Percentiles rank a stretch among this genome's conserved stretches.
These are phyloP conservation scores for Malus hybrid DNA, from an alignment of 331 rosid species.

Conservation along the genomic window DNA sequence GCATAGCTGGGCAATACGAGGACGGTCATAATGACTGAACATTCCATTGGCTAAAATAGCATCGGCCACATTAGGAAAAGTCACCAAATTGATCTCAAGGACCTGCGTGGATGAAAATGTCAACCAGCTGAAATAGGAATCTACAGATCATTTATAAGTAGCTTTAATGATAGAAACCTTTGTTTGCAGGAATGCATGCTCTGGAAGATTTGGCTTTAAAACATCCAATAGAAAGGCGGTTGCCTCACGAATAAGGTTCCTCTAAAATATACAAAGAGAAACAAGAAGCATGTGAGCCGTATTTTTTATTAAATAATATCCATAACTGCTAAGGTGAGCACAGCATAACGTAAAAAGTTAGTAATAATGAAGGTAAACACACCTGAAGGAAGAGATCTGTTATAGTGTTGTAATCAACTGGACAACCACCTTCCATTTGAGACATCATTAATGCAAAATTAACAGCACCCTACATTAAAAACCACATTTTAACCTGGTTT, in stretches of 20 bases:
- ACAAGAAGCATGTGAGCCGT: not conserved
- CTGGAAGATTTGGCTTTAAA: conserved; percentile 94
- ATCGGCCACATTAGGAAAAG: conserved; percentile 97
- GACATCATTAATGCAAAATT: conserved; percentile 99
- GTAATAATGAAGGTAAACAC: not conserved
- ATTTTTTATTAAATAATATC: not conserved
- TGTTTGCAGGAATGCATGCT: conserved; percentile 86
- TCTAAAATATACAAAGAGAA: conserved; percentile 34
- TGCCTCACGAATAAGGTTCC: conserved; percentile 98
- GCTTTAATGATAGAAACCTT: conserved; percentile 47
- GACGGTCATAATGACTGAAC: conserved; percentile 98
- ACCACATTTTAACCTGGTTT: not conserved
- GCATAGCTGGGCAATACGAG: conserved; percentile 92
- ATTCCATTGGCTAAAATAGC: conserved; percentile 98
- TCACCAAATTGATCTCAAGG: conserved; percentile 91
- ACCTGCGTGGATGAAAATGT: conserved; percentile 46
- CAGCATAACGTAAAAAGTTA: not conserved
- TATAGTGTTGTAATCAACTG: conserved; percentile 95
- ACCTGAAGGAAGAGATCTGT: conserved; percentile 99
- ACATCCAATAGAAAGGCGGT: conserved; percentile 94
- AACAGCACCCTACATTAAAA: conserved; percentile 84
- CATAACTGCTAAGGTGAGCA: not conserved
- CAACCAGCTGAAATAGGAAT: conserved; percentile 6
- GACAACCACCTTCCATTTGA: conserved; percentile 99
- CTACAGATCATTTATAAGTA: not conserved